Percentiles rank a stretch among this genome's conserved stretches.
phyloP scores from a whole-genome alignment of 306 rosid genomes.

The Trifolium fragiferum region DNA sequence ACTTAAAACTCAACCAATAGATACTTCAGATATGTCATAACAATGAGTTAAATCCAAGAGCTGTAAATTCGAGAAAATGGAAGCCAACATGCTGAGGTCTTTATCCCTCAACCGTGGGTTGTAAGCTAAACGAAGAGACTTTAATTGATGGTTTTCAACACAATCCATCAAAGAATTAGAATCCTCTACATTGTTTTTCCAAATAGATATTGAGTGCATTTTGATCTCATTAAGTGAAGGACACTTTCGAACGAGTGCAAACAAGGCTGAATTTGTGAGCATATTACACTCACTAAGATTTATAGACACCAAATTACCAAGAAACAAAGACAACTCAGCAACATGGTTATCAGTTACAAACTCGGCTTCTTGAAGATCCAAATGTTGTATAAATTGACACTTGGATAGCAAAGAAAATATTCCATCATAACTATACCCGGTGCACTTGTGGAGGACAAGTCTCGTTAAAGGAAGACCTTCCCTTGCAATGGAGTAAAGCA shows the following conservation, averaged over 20 bases:
- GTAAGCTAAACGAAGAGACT: too few relatives aligned
- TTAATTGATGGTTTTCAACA: too few relatives aligned
- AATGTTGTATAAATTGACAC: not conserved
- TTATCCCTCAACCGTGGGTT: too few relatives aligned
- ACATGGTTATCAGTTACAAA: not conserved
- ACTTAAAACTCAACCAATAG: not conserved
- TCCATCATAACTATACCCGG: not conserved
- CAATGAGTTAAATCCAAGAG: too few relatives aligned
- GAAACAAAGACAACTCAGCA: not conserved
- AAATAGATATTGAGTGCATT: slow-evolving; percentile 26
- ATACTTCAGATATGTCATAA: not conserved
- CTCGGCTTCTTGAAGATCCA: not conserved
- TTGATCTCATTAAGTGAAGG: slow-evolving; percentile 34
- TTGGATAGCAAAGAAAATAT: not conserved
- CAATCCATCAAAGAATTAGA: too few relatives aligned
- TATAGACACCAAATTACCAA: not conserved
- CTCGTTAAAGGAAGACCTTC: too few relatives aligned
- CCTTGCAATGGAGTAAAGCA: too few relatives aligned
- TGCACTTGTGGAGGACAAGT: too few relatives aligned
- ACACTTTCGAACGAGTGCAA: slow-evolving; percentile 58
- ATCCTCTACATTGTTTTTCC: too few relatives aligned
- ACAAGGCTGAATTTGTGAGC: slow-evolving; percentile 18
- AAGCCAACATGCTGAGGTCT: too few relatives aligned
- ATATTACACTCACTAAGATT: too few relatives aligned
- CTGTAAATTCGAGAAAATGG: too few relatives aligned